phyloP scores from a whole-genome alignment of 306 rosid species.

The Delonix regia region DNA sequence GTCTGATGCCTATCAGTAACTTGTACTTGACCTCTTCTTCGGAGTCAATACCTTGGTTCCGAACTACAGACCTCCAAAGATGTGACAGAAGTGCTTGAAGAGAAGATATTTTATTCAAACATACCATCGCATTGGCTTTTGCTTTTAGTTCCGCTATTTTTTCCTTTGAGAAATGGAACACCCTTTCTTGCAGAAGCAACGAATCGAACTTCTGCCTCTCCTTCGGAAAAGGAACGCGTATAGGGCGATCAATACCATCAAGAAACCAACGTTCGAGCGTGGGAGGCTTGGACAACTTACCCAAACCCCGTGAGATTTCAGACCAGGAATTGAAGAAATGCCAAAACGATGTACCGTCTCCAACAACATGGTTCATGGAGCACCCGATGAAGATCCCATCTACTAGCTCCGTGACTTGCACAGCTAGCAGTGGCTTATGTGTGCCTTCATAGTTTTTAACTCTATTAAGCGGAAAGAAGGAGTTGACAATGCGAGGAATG shows the following conservation, averaged over 20 bases:
- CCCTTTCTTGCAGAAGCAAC: neutral
- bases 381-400: slow-evolving; percentile 42
- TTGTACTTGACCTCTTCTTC: slow-evolving; percentile 19
- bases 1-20: slow-evolving; percentile 30
- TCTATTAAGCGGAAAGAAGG: slow-evolving; percentile 37
- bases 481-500: slow-evolving; percentile 29
- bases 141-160: no score
- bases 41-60: neutral
- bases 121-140: no score
- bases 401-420: slow-evolving; percentile 41
- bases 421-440: slow-evolving; percentile 29
- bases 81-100: slow-evolving; percentile 42
- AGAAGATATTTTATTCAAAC: no score
- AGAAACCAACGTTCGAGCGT: no score
- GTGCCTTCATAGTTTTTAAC: slow-evolving; percentile 26
- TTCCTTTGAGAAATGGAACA: slow-evolving; percentile 39
- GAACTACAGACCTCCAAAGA: no score
- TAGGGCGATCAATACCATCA: neutral
- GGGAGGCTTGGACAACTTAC: no score
- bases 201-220: neutral
- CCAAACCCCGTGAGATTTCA: no score
- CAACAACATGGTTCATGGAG: slow-evolving; percentile 35
- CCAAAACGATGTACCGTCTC: slow-evolving; percentile 41
- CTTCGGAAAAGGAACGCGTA: slow-evolving; percentile 1
- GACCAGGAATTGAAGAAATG: slow-evolving; percentile 44